These are phyloP conservation scores for Graphilbum fragrans DNA, from an alignment of 2,329 filamentous ascomycete species.

Conservation along the genomic window DNA sequence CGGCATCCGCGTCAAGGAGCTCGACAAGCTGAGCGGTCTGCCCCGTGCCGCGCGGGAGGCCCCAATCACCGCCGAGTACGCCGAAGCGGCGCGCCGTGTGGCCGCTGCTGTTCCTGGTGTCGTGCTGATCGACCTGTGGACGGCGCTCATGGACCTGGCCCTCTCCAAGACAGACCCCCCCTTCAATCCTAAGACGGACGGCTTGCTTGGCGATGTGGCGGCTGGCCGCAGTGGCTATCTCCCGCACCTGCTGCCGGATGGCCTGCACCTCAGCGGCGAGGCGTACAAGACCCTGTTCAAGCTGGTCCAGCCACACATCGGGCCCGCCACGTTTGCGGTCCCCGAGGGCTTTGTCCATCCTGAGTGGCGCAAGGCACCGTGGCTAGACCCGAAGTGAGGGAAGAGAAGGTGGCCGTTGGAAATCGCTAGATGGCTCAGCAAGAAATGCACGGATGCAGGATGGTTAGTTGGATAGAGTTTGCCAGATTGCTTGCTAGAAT, in stretches of 20 bases:
- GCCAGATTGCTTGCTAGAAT: too few species aligned
- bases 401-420: too few species aligned
- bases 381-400: background rate
- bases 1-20: conserved; percentile 49
- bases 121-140: conserved; percentile 68
- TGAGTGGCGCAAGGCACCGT: conserved; percentile 28
- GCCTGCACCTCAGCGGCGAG: conserved; percentile 42
- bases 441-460: too few species aligned
- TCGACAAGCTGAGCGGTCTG: conserved; percentile 34
- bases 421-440: too few species aligned
- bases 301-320: conserved; percentile 33
- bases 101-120: conserved; percentile 56
- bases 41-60: conserved; percentile 29
- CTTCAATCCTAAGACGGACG: conserved; percentile 36
- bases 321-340: conserved; percentile 22
- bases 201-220: conserved; percentile 36
- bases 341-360: conserved; percentile 26
- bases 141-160: conserved; percentile 61
- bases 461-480: too few species aligned
- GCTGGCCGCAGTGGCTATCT: conserved; percentile 38
- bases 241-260: conserved; percentile 40
- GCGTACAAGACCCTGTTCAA: conserved; percentile 42
- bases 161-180: conserved; percentile 37
- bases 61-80: conserved; percentile 39
- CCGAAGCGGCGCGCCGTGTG: conserved; percentile 51